These are phyloP conservation scores for Gracilariopsis chorda DNA, from an alignment of 23 red algal species.

Conservation along the genomic window DNA sequence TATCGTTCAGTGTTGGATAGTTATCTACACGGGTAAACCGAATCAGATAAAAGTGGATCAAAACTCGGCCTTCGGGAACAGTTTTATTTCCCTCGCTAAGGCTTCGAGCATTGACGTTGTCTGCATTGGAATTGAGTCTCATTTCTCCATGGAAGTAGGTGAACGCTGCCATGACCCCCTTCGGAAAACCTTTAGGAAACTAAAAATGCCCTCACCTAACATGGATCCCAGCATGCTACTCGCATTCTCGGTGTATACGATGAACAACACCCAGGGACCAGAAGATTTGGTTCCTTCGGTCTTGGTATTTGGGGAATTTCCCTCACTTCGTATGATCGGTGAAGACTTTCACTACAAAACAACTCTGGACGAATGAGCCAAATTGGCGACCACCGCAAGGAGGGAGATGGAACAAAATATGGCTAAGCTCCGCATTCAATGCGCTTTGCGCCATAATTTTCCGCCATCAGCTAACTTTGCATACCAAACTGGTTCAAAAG, in stretches of 20 bases:
- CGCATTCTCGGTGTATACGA: background rate
- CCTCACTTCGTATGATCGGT: background rate
- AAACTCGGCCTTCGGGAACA: background rate
- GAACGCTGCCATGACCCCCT: background rate
- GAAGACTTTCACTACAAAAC: background rate
- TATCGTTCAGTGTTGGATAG: background rate
- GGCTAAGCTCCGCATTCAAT: background rate
- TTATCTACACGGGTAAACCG: background rate
- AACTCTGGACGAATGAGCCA: background rate
- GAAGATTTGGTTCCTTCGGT: background rate
- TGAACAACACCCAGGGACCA: background rate
- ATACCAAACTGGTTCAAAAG: background rate
- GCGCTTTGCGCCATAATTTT: background rate
- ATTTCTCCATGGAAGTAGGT: background rate
- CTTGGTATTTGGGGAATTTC: constrained; percentile 12
- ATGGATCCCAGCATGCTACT: background rate
- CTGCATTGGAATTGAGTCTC: background rate
- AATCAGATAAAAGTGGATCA: background rate
- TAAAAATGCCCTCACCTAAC: background rate
- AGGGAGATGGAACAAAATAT: background rate
- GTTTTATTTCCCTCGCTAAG: background rate
- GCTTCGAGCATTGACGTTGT: background rate
- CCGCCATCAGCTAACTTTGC: background rate
- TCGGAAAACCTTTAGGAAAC: background rate
- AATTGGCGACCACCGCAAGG: background rate